These are phyloP conservation scores for Alternaria consortialis DNA, from an alignment of 2,329 filamentous ascomycete genomes.

Conservation along the genomic window DNA sequence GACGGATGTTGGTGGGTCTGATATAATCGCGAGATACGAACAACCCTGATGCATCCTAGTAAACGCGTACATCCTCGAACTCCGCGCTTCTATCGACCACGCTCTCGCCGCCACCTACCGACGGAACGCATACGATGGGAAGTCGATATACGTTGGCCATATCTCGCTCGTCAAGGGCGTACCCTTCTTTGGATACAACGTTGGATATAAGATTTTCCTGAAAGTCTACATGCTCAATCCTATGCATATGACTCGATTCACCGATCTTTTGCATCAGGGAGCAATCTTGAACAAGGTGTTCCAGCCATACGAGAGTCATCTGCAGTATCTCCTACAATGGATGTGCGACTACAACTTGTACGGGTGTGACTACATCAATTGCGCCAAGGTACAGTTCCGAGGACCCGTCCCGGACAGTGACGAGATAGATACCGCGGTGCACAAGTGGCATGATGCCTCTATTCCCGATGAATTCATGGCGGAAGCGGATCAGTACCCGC, in stretches of 20 bases:
- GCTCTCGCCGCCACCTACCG: slow-evolving; percentile 87
- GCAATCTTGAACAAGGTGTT: slow-evolving; percentile 83
- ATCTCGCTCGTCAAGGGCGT: slow-evolving; percentile 92
- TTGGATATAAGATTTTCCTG: slow-evolving; percentile 88
- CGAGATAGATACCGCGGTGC: slow-evolving; percentile 67
- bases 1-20: slow-evolving; percentile 69
- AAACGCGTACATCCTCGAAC: slow-evolving; percentile 74
- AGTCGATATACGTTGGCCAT: slow-evolving; percentile 81
- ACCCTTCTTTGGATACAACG: slow-evolving; percentile 95
- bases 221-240: slow-evolving; percentile 97
- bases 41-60: slow-evolving; percentile 60
- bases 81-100: slow-evolving; percentile 90
- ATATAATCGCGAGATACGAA: neutral
- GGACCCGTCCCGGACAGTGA: slow-evolving; percentile 75
- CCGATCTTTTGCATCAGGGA: slow-evolving; percentile 87
- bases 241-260: slow-evolving; percentile 82
- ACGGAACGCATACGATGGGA: slow-evolving; percentile 74
- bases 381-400: slow-evolving; percentile 75
- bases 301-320: slow-evolving; percentile 92
- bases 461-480: slow-evolving; percentile 69
- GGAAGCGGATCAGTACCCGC: slow-evolving; percentile 71
- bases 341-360: slow-evolving; percentile 99
- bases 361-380: slow-evolving; percentile 87
- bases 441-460: slow-evolving; percentile 82
- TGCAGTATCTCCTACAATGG: slow-evolving; percentile 93